Base-by-base conservation (phyloP, 2,329 filamentous ascomycete genomes). In the Pseudogymnoascus sp. region DNA sequence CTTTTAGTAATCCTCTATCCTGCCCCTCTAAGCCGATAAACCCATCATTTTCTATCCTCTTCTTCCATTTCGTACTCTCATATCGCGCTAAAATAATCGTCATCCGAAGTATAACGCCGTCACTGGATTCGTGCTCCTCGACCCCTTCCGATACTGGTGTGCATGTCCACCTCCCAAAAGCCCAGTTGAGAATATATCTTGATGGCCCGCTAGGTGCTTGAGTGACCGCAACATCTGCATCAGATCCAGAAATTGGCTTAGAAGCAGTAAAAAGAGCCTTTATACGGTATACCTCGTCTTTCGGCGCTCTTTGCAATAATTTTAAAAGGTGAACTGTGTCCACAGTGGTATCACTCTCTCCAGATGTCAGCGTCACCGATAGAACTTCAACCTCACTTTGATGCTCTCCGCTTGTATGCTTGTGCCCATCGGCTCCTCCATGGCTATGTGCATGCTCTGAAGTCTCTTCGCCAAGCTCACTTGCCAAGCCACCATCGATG, bases 181-280 rank as follows among this genome's bases (percentile, higher is more conserved):
- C 94, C 94, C 94, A 99, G 74, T 99, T 99, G 64, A 99, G 82
- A 48, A 99, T 96, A 72, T 94, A 97, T 61, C 89, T 80, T 13
- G 75, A 74, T 18, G 74, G 70, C 1, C 74, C 75, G 21, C 66
- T 48, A 58, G 70, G 69, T 4, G 73, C 67, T 6, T 69, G 70
- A 4, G 72, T 71, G 33, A 74, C 33, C 8, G 42, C n/a, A 61
- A 45, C 69, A 39, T 81, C 78, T 25, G 79, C 76, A 61, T 83
- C 81, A 0, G 84, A 85, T 68, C 79, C 79, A 15, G 68, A 67
- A 7, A 84, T 77, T 0, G 75, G 69, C 2, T 77, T 72, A 0
- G 79, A 75, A 2, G 81, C 77, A 1, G 79, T 79, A 10, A 84
- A 69, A 8, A 85, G 76, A 9, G 84, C 90, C 74, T 99, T 99